phyloP scores from a whole-genome alignment of 2,329 filamentous ascomycete species.

The Fusarium brachygibbosum region DNA sequence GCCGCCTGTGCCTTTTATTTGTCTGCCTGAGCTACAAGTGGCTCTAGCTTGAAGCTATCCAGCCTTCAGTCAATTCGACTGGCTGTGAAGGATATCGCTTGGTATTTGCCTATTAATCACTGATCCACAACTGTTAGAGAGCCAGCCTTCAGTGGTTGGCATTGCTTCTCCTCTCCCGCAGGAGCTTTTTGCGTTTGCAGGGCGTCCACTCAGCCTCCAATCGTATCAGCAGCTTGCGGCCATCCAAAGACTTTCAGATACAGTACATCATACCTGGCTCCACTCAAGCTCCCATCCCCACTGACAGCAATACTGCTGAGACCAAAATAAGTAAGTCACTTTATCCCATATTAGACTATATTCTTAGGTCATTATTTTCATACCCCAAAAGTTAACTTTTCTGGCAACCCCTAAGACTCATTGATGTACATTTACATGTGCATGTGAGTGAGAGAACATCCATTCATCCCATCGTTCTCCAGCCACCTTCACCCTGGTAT shows the following conservation, averaged over 20 bases:
- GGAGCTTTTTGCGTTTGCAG: slow-evolving; percentile 31
- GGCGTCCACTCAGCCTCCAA: slow-evolving; percentile 39
- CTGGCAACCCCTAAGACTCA: slow-evolving; percentile 3
- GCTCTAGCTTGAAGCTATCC: slow-evolving; percentile 12
- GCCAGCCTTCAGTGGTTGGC: slow-evolving; percentile 5
- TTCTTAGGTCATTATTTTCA: neutral
- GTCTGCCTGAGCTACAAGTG: slow-evolving; percentile 15
- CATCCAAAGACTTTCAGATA: slow-evolving; percentile 4
- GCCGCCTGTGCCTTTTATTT: neutral
- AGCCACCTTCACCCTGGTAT: slow-evolving; percentile 12
- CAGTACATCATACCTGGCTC: slow-evolving; percentile 22
- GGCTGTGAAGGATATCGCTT: slow-evolving; percentile 2
- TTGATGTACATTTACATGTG: slow-evolving; percentile 32
- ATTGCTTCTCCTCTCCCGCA: slow-evolving; percentile 31
- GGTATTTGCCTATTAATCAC: slow-evolving; percentile 15
- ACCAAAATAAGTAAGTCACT: neutral
- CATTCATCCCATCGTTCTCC: slow-evolving; percentile 33
- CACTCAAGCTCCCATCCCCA: slow-evolving; percentile 34
- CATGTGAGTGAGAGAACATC: slow-evolving; percentile 4
- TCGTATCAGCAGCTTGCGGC: slow-evolving; percentile 34
- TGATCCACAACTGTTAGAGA: slow-evolving; percentile 9
- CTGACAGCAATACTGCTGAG: slow-evolving; percentile 30
- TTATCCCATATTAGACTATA: neutral
- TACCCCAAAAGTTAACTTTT: neutral
- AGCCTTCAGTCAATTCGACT: slow-evolving; percentile 18